Conservation (phyloP, 2,329 filamentous ascomycete genomes). For the Byssothecium circinans region DNA sequence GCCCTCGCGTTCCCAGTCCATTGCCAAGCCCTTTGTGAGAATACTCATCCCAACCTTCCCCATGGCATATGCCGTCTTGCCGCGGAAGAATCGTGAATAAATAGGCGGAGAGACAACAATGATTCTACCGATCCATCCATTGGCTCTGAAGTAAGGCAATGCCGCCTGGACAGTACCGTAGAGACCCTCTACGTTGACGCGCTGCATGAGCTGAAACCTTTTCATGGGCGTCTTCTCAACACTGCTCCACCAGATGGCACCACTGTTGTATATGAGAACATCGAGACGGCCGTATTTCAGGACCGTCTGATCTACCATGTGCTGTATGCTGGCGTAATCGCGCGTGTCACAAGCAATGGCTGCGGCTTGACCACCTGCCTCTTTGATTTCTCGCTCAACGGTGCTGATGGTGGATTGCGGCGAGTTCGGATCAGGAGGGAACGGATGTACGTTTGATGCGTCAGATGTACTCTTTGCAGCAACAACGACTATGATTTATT, state of each 20-base stretch:
- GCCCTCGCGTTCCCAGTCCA: slow-evolving; percentile 74
- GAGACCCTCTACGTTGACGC: slow-evolving; percentile 64
- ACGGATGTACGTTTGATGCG: slow-evolving; percentile 57
- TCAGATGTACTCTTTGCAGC: slow-evolving; percentile 75
- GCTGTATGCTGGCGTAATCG: slow-evolving; percentile 61
- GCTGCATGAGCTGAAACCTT: slow-evolving; percentile 66
- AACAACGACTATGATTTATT: slow-evolving; percentile 63
- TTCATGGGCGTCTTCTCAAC: slow-evolving; percentile 72
- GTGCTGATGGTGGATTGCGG: slow-evolving; percentile 75
- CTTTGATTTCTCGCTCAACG: slow-evolving; percentile 71
- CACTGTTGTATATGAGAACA: slow-evolving; percentile 78
- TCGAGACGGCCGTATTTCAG: slow-evolving; percentile 65
- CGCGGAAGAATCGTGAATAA: slow-evolving; percentile 80
- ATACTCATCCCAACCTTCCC: slow-evolving; percentile 81
- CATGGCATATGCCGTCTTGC: slow-evolving; percentile 82
- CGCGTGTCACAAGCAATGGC: slow-evolving; percentile 73
- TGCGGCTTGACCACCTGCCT: slow-evolving; percentile 64
- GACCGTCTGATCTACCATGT: slow-evolving; percentile 62
- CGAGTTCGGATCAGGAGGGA: slow-evolving; percentile 78
- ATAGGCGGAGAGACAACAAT: slow-evolving; percentile 83
- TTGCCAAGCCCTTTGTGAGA: slow-evolving; percentile 76
- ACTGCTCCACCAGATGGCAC: slow-evolving; percentile 82
- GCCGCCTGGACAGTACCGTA: slow-evolving; percentile 71
- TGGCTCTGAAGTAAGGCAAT: slow-evolving; percentile 65
- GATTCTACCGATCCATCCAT: slow-evolving; percentile 62